A percentile compares a stretch with the other conserved stretches of the same genome.
phyloP scores from a whole-genome alignment of 306 rosid species.

The Crotalaria pallida region DNA sequence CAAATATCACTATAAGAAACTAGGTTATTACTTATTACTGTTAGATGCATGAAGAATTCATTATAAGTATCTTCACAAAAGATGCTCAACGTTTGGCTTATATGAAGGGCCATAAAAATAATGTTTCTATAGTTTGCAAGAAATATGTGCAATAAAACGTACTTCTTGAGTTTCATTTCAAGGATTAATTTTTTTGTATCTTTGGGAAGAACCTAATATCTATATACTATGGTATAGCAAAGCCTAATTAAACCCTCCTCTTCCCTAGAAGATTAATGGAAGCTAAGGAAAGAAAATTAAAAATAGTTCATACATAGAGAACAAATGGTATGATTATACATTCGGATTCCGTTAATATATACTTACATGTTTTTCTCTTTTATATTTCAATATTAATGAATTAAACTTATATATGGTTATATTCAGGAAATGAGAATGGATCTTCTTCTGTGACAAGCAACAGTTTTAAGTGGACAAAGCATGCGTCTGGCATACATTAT shows the following conservation, averaged over 20 bases:
- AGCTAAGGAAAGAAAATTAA: background rate
- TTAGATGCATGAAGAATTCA: slow-evolving; percentile 6
- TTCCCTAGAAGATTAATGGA: background rate
- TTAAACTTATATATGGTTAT: too few species aligned
- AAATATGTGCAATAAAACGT: too few species aligned
- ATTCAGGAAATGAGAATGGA: too few species aligned
- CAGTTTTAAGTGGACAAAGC: background rate
- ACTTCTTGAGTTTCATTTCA: too few species aligned
- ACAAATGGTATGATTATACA: background rate
- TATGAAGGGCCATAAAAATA: background rate
- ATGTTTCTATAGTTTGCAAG: background rate
- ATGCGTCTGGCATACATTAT: background rate
- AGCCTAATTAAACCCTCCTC: background rate
- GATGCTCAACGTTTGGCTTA: background rate
- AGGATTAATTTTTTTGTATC: too few species aligned
- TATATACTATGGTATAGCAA: background rate
- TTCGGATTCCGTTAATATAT: background rate
- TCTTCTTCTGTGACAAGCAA: background rate
- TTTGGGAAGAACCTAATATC: background rate
- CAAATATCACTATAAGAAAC: background rate
- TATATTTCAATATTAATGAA: too few species aligned
- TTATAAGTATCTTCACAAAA: slow-evolving; percentile 1
- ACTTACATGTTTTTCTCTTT: background rate
- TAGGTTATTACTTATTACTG: background rate
- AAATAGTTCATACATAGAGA: background rate